phyloP scores from a whole-genome alignment of 176 grass and related monocot species.

The Raddia distichophylla region DNA sequence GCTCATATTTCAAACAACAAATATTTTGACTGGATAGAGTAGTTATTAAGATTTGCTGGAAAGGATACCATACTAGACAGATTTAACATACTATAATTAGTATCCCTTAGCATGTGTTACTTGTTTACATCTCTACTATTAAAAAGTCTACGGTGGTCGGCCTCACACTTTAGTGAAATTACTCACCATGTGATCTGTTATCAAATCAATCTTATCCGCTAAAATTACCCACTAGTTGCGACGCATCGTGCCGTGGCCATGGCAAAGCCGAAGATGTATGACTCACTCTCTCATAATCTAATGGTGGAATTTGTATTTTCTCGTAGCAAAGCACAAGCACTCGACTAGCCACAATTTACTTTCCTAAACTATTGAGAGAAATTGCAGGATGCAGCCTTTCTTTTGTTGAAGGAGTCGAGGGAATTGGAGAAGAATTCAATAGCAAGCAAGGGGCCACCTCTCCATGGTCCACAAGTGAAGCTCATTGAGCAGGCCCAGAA shows the following conservation, averaged over 20 bases:
- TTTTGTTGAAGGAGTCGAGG: conserved; percentile 94
- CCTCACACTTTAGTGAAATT: too few relatives aligned
- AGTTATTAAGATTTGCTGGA: conserved; percentile 14
- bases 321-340: too few relatives aligned
- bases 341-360: neutral
- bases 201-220: too few relatives aligned
- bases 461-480: conserved; percentile 80
- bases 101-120: conserved; percentile 5
- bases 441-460: conserved; percentile 86
- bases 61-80: conserved; percentile 17
- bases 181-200: too few relatives aligned
- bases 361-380: conserved; percentile 34
- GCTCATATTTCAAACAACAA: too few relatives aligned
- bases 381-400: conserved; percentile 91
- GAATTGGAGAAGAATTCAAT: conserved; percentile 89
- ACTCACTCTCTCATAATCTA: too few relatives aligned
- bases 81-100: conserved; percentile 16
- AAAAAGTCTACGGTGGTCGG: too few relatives aligned
- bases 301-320: too few relatives aligned
- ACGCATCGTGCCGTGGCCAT: too few relatives aligned
- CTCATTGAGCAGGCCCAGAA: conserved; percentile 84
- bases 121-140: neutral
- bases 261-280: too few relatives aligned
- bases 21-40: neutral
- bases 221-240: too few relatives aligned